These are phyloP conservation scores for Hypoxylon intermedium DNA, from an alignment of 495 filamentous ascomycete species.

Conservation along the genomic window DNA sequence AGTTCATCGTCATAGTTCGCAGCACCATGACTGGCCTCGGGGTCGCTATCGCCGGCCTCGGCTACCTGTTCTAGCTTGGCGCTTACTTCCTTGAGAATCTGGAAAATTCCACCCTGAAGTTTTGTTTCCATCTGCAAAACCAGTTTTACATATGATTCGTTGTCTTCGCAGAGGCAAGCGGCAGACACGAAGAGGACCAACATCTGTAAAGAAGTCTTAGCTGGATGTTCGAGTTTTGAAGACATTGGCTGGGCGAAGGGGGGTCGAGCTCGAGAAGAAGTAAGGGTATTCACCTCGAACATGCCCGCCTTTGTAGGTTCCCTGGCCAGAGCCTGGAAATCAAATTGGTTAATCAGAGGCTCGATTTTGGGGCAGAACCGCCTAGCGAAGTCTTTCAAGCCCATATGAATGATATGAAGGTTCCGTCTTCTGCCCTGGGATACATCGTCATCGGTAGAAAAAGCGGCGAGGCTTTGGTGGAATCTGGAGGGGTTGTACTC, in stretches of 20 bases:
- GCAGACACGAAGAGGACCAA: conserved; percentile 35
- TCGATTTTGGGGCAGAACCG: conserved; percentile 33
- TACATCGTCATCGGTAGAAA: conserved; percentile 23
- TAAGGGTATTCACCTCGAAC: conserved; percentile 32
- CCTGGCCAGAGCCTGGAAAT: conserved; percentile 38
- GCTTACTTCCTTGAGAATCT: conserved; percentile 30
- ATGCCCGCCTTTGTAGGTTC: conserved; percentile 38
- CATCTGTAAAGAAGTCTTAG: conserved; percentile 31
- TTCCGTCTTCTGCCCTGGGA: conserved; percentile 31
- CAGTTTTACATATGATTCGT: conserved; percentile 32
- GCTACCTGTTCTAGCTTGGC: conserved; percentile 17
- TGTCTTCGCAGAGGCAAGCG: conserved; percentile 33
- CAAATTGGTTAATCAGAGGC: conserved; percentile 34
- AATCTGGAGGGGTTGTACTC: conserved; percentile 72
- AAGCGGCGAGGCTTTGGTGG: conserved; percentile 51
- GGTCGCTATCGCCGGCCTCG: conserved; percentile 15
- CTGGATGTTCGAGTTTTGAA: not conserved
- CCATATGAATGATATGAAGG: conserved; percentile 42
- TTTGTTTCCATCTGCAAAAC: conserved; percentile 23
- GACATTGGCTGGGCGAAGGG: not conserved
- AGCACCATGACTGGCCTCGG: not conserved
- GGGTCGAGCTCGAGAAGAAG: not conserved
- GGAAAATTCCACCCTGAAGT: conserved; percentile 28
- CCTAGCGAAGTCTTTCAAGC: conserved; percentile 34
- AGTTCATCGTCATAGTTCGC: conserved; percentile 34